A percentile compares a stretch with the other conserved stretches of the same genome.
Evolutionary conservation across 768 basidiomycete genomes (phyloP).

Genomic region (Boletus pseudo-olivaceus): DNA sequence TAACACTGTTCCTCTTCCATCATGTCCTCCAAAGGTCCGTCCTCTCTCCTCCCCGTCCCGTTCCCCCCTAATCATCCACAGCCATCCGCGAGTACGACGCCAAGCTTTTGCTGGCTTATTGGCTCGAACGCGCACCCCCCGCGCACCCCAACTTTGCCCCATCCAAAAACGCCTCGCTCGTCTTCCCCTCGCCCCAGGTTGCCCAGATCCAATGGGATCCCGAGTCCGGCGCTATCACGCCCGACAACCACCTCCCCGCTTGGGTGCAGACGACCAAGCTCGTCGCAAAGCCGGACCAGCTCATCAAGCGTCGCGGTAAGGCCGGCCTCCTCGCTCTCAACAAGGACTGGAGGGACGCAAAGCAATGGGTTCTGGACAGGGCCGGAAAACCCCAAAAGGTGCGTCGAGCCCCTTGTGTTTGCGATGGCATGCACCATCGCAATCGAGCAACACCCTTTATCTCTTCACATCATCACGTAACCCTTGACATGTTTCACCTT

Average conservation of each 20-base stretch:
- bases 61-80: constrained; percentile 23
- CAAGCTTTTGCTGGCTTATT: constrained; percentile 95
- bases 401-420: constrained; percentile 2
- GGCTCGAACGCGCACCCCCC: constrained; percentile 87
- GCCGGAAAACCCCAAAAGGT: constrained; percentile 92
- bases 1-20: constrained; percentile 11
- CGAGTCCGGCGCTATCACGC: constrained; percentile 55
- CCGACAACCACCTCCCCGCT: constrained; percentile 59
- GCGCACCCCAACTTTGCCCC: constrained; percentile 61
- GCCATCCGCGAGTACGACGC: constrained; percentile 98
- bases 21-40: constrained; percentile 35
- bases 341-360: constrained; percentile 87
- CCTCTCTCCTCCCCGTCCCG: background rate
- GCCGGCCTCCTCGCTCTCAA: constrained; percentile 93
- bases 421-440: constrained; percentile 1
- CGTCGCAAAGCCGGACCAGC: constrained; percentile 95
- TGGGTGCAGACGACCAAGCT: constrained; percentile 87
- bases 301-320: constrained; percentile 99
- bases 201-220: constrained; percentile 89
- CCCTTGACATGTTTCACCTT: background rate
- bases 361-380: constrained; percentile 78
- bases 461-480: constrained; percentile 26
- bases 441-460: constrained; percentile 5
- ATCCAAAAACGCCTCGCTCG: constrained; percentile 36
- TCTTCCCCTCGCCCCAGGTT: constrained; percentile 70